phyloP scores from a whole-genome alignment of 768 basidiomycete genomes.

The Gymnopilus dilepis region DNA sequence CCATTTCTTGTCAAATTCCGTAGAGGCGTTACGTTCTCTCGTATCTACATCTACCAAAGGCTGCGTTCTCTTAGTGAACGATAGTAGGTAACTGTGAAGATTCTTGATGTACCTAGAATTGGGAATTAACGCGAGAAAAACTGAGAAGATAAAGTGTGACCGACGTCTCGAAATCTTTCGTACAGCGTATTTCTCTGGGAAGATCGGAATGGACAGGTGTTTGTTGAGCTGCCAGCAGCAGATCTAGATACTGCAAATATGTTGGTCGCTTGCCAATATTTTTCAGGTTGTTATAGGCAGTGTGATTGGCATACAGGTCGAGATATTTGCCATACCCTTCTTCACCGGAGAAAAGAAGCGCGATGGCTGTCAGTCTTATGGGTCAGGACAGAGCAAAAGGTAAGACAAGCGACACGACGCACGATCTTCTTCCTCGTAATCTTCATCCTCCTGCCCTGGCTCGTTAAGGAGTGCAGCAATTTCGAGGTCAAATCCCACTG shows the following conservation, averaged over 20 bases:
- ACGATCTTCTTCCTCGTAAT: slow-evolving; percentile 89
- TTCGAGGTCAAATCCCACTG: slow-evolving; percentile 84
- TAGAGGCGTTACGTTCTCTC: slow-evolving; percentile 65
- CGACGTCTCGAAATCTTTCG: slow-evolving; percentile 82
- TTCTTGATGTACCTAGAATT: slow-evolving; percentile 78
- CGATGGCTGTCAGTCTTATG: slow-evolving; percentile 57
- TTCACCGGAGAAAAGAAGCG: slow-evolving; percentile 93
- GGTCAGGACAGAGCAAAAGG: slow-evolving; percentile 1
- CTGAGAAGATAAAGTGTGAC: slow-evolving; percentile 31
- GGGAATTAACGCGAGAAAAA: slow-evolving; percentile 1
- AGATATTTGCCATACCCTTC: slow-evolving; percentile 95
- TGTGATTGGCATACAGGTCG: slow-evolving; percentile 89
- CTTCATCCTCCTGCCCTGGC: slow-evolving; percentile 73
- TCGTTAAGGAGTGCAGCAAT: slow-evolving; percentile 83
- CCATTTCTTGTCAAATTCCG: slow-evolving; percentile 83
- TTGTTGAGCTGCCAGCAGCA: slow-evolving; percentile 70
- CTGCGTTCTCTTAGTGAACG: slow-evolving; percentile 83
- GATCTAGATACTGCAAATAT: slow-evolving; percentile 93
- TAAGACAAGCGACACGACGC: slow-evolving; percentile 38
- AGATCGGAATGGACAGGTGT: slow-evolving; percentile 71
- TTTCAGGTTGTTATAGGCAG: slow-evolving; percentile 89
- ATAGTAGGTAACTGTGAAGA: slow-evolving; percentile 83
- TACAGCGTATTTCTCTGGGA: slow-evolving; percentile 65
- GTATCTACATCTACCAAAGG: slow-evolving; percentile 81
- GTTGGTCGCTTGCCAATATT: slow-evolving; percentile 81